Percentiles rank a stretch among this genome's conserved stretches.
These are phyloP conservation scores for Platismatia glauca DNA, from an alignment of 495 filamentous ascomycete species.

Conservation along the genomic window DNA sequence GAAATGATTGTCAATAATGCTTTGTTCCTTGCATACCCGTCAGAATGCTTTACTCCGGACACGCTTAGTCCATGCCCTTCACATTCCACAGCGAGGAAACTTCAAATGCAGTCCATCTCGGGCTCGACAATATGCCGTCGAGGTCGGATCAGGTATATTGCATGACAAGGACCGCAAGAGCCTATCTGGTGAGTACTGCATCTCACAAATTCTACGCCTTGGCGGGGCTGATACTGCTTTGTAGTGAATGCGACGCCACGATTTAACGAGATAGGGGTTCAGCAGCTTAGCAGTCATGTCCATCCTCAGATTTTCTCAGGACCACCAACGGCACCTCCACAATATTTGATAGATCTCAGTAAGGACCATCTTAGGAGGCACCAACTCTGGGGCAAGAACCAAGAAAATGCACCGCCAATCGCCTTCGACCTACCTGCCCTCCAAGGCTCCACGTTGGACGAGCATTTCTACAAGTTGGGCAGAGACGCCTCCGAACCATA, in stretches of 20 bases:
- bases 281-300: constrained; percentile 77
- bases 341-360: constrained; percentile 67
- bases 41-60: constrained; percentile 5
- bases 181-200: constrained; percentile 33
- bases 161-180: constrained; percentile 13
- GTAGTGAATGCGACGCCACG: constrained; percentile 53
- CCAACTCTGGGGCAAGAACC: constrained; percentile 82
- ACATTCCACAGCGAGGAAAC: constrained; percentile 20
- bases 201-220: background rate
- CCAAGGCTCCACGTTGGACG: constrained; percentile 74
- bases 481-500: constrained; percentile 87
- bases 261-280: constrained; percentile 88
- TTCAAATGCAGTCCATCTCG: constrained; percentile 19
- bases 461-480: constrained; percentile 90
- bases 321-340: constrained; percentile 46
- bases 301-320: constrained; percentile 74
- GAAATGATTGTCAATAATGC: constrained; percentile 17
- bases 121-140: constrained; percentile 26
- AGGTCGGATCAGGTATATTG: constrained; percentile 26
- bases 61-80: background rate
- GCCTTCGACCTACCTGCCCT: constrained; percentile 77
- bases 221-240: constrained; percentile 9
- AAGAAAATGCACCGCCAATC: constrained; percentile 63
- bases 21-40: constrained; percentile 5
- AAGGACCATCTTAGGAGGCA: constrained; percentile 78